Base-by-base conservation (phyloP, 345 rosid genomes). In the Eutrema japonicum region DNA sequence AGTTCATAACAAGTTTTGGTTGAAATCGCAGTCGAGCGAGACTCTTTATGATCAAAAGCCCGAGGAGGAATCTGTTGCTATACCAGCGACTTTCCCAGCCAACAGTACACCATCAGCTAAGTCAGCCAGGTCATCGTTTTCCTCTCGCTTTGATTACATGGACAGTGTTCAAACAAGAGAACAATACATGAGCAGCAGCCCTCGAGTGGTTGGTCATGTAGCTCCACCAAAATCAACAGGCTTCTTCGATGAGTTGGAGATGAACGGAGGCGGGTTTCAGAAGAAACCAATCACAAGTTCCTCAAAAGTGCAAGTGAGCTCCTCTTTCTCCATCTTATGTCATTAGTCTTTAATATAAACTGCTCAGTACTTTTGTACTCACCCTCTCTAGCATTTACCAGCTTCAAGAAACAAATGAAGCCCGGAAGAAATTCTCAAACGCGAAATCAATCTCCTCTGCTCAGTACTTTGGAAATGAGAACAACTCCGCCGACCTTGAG, bases 381-480 rank as follows among this genome's bases (percentile, higher is more conserved):
- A 74, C 32, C 1, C 2, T 56, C 66, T 47, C 4, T 18, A 6
- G 6, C 10, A 58, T 48, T 14, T 55, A 56, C 51, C 62, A 91
- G 96, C 66, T 89, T 76, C 85, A 84, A 78, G 99, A 95, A 81
- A 74, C 88, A 49, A 89, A 95, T 79, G 99, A 89, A 79, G 97
- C 99, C 4, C 86, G 92, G 77, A 92, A 84, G 83, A 95, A 95
- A 82, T 95, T 90, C 85, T 66, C 96, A 8, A 92, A 90, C 85
- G 99, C 99, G 18, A 95, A 95, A 75, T 87, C 99, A 30, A 95
- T 92, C 67, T 95, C 99, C 53, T 95, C 98, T 10, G 83, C 97
- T 58, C 99, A 95, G 76, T 95, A 18, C 79, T 95, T 90, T 33
- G 96, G 94, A 45, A 89, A 89, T 66, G 94, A 83, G 13, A 83